phyloP scores from a whole-genome alignment of 352 stramenopile genomes.

The Globisporangium takayamanum region DNA sequence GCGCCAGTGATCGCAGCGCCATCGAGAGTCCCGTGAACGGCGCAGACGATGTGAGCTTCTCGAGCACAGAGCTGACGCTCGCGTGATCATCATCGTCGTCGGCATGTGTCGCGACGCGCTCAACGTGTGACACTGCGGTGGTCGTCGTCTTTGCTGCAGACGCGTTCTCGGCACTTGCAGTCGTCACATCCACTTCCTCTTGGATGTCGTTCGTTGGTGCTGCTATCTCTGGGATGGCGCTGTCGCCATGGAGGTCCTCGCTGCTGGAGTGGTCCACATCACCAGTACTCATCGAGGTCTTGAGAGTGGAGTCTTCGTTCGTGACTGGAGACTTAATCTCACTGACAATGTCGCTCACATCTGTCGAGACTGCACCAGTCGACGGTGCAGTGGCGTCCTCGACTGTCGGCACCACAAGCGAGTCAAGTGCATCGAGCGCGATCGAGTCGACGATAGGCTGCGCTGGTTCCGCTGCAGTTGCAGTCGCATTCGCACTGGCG shows the following conservation, averaged over 20 bases:
- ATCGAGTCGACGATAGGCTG: background rate
- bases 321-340: background rate
- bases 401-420: too few species aligned
- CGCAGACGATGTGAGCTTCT: background rate
- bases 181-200: too few species aligned
- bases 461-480: background rate
- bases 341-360: background rate
- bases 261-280: background rate
- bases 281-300: background rate
- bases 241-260: background rate
- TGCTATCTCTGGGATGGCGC: too few species aligned
- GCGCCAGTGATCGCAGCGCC: conserved; percentile 13
- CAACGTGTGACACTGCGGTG: background rate
- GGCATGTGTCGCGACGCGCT: background rate
- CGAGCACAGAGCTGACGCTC: background rate
- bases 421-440: background rate
- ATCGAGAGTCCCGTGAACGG: conserved; percentile 14
- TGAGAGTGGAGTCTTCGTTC: background rate
- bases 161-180: background rate
- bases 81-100: background rate
- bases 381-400: background rate
- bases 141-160: background rate
- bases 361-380: background rate
- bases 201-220: too few species aligned
- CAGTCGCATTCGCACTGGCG: background rate